A percentile compares a stretch with the other conserved stretches of the same genome.
These are phyloP conservation scores for Chlamydomonas reinhardtii DNA, from an alignment of 163 green algal genomes.

Conservation along the genomic window DNA sequence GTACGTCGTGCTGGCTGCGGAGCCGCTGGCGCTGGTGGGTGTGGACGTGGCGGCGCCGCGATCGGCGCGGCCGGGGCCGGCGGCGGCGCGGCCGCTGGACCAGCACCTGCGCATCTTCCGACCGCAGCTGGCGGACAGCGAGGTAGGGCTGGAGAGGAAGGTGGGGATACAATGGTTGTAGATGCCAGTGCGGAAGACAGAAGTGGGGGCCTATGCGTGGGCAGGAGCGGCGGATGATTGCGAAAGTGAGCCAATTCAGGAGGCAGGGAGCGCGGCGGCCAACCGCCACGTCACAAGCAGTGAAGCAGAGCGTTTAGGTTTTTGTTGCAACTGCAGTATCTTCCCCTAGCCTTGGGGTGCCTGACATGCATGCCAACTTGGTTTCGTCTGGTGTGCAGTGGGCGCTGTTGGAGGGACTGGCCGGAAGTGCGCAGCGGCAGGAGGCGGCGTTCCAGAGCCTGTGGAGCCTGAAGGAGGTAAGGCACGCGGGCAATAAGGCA, in stretches of 20 bases:
- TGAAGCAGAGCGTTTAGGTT: too few relatives aligned
- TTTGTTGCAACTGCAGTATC: too few relatives aligned
- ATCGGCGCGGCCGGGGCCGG: not conserved
- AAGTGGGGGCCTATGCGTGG: too few relatives aligned
- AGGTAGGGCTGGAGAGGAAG: constrained; percentile 62
- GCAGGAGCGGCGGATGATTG: too few relatives aligned
- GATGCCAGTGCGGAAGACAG: too few relatives aligned
- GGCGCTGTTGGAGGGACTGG: constrained; percentile 48
- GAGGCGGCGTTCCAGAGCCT: constrained; percentile 56
- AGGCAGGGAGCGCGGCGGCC: too few relatives aligned
- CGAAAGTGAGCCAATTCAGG: too few relatives aligned
- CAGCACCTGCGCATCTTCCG: constrained; percentile 45
- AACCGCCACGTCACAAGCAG: too few relatives aligned
- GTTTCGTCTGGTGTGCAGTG: constrained; percentile 43
- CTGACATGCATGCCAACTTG: too few relatives aligned
- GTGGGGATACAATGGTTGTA: too few relatives aligned
- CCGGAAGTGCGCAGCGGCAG: constrained; percentile 28
- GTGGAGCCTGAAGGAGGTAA: constrained; percentile 67
- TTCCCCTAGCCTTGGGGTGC: too few relatives aligned
- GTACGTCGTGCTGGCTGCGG: constrained; percentile 86
- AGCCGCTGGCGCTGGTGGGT: constrained; percentile 81
- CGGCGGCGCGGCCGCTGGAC: not conserved
- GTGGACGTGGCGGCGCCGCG: constrained; percentile 86
- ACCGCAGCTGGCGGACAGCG: constrained; percentile 64
- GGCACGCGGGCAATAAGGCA: not conserved